A percentile compares a stretch with the other conserved stretches of the same genome.
These are phyloP conservation scores for Arabis hirsuta DNA, from an alignment of 345 rosid species.

Conservation along the genomic window DNA sequence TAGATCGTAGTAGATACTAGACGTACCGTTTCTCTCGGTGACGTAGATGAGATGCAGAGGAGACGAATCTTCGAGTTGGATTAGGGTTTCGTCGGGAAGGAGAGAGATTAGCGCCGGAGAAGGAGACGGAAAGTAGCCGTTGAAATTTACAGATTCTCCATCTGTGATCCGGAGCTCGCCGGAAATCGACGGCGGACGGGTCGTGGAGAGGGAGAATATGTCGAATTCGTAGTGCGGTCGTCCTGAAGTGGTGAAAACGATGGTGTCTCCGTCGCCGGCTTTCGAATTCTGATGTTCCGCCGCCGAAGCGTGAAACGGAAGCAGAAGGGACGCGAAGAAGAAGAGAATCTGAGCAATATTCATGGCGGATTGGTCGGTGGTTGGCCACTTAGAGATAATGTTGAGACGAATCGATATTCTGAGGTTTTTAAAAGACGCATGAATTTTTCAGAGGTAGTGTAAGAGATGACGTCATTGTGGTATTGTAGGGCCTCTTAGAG, in stretches of 20 bases:
- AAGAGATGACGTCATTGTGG: constrained; percentile 23
- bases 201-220: constrained; percentile 60
- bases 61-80: constrained; percentile 40
- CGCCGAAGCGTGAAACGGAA: constrained; percentile 25
- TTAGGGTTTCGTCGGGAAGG: constrained; percentile 37
- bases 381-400: not conserved
- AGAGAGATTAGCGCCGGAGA: constrained; percentile 52
- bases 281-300: constrained; percentile 14
- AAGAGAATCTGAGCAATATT: constrained; percentile 8
- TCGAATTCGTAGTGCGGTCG: constrained; percentile 70
- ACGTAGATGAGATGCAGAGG: constrained; percentile 66
- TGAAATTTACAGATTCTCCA: constrained; percentile 73
- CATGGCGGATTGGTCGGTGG: constrained; percentile 27
- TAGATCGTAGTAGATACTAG: constrained; percentile 66
- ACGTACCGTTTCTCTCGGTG: constrained; percentile 70
- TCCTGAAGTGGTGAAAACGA: constrained; percentile 76
- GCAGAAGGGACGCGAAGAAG: constrained; percentile 7
- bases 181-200: constrained; percentile 38
- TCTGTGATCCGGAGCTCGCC: constrained; percentile 69
- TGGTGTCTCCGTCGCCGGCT: constrained; percentile 47
- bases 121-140: constrained; percentile 78
- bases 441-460: constrained; percentile 9
- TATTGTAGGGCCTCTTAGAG: not conserved
- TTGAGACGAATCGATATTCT: not conserved
- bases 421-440: not conserved